Base-by-base conservation (phyloP, 1,284 basidiomycete genomes). In the Fomitopsis schrenkii region DNA sequence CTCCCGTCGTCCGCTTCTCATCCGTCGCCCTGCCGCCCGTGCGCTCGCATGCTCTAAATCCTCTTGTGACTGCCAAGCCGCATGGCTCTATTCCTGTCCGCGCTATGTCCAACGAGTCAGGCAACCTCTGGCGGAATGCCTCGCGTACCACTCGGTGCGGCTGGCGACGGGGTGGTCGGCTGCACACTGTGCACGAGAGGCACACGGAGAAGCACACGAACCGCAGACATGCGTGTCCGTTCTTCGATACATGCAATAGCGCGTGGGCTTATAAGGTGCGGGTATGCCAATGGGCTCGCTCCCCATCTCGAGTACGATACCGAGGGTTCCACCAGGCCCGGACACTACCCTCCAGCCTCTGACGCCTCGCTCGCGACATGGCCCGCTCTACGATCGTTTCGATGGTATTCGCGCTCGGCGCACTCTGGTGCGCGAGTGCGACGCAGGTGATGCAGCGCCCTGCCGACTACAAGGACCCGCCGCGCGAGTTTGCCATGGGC, bases 391-490 rank as follows among this genome's bases (percentile, higher is more conserved):
- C 63, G 48, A 48, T 65, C 28, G 14, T 71, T 41, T 61, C 63
- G 35, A 67, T 69, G 30, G 45, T 66, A 19, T 62, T 58, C 12
- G 66, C 60, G 5, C 57, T 71, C n/a, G 50, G 67, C 19, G 66
- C 73, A 28, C n/a, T 70, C 48, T 64, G 70, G 26, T 62, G 64
- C 26, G 68, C 74, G 35, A 66, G 77, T 62, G 82, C 80, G 22
- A 86, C 84, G 7, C 81, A 84, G 67, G 75, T 82, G 45, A 85
- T 86, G 84, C 81, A 76, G 59, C 78, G 83, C 22, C 85, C 85
- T 0, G 76, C 68, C 35, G 75, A 73, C 46, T 86, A 80, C 72
- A 81, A 78, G 71, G 69, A 75, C 15, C 62, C 77, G 1, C 76
- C 77, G 2, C 72, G 75, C 57, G 74, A 72, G 33, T 77, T 76